phyloP scores from a whole-genome alignment of 306 rosid species.

The Inga oerstediana region DNA sequence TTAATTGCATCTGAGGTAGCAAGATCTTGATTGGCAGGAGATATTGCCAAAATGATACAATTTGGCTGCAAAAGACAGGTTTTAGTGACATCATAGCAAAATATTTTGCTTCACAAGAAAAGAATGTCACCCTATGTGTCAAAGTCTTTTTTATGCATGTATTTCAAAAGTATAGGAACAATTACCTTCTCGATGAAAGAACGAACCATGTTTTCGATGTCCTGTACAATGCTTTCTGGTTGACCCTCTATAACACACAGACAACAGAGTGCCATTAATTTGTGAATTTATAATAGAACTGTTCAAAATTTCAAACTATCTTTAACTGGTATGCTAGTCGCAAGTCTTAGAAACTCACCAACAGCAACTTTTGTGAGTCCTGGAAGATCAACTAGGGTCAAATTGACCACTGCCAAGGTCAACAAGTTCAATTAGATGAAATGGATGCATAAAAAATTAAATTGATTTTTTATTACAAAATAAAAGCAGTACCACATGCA shows the following conservation, averaged over 20 bases:
- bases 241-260: conserved; percentile 75
- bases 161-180: conserved; percentile 12
- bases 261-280: conserved; percentile 24
- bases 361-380: conserved; percentile 98
- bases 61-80: conserved; percentile 67
- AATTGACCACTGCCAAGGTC: conserved; percentile 84
- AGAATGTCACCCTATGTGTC: too few relatives aligned
- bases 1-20: conserved; percentile 99
- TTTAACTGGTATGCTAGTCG: conserved; percentile 13
- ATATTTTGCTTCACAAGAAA: too few relatives aligned
- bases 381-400: conserved; percentile 97
- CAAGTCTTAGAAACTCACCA: conserved; percentile 62
- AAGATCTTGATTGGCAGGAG: conserved; percentile 99
- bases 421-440: conserved; percentile 37
- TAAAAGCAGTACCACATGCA: not conserved
- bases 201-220: conserved; percentile 95
- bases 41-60: conserved; percentile 92
- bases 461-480: not conserved
- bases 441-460: conserved; percentile 23
- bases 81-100: not conserved
- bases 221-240: conserved; percentile 85
- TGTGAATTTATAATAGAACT: conserved; percentile 12
- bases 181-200: conserved; percentile 86
- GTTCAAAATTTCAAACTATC: conserved; percentile 10
- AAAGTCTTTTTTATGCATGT: too few relatives aligned